A percentile compares a stretch with the other conserved stretches of the same genome.
Evolutionary conservation across 495 filamentous ascomycete genomes (phyloP).

Genomic region (Talaromyces liani): DNA sequence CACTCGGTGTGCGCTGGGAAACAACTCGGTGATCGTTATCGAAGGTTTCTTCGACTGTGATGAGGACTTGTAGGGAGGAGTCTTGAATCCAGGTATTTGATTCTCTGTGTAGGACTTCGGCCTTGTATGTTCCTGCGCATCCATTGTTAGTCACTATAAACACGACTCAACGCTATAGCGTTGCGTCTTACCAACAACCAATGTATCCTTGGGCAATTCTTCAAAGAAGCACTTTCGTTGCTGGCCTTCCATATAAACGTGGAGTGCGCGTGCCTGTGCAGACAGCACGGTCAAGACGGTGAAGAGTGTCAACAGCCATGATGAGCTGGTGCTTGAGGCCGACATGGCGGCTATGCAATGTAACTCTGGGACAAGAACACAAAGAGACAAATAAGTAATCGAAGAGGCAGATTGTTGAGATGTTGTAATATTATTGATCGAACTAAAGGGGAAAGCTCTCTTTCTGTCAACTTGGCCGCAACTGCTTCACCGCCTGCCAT

Average conservation of each 20-base stretch:
- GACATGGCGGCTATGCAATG: conserved; percentile 17
- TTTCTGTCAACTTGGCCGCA: conserved; percentile 9
- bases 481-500: conserved; percentile 3
- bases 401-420: neutral
- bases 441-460: conserved; percentile 4
- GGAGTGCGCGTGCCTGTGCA: conserved; percentile 67
- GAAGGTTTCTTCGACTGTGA: conserved; percentile 93
- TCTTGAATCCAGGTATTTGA: conserved; percentile 57
- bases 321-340: conserved; percentile 25
- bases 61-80: conserved; percentile 69
- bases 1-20: conserved; percentile 64
- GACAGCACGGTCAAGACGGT: conserved; percentile 30
- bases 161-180: neutral
- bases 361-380: neutral
- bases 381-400: neutral
- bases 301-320: conserved; percentile 36
- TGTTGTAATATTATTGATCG: conserved; percentile 4
- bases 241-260: conserved; percentile 90
- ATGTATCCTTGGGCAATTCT: conserved; percentile 94
- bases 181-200: conserved; percentile 68
- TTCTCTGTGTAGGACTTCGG: conserved; percentile 62
- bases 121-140: conserved; percentile 67
- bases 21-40: conserved; percentile 98
- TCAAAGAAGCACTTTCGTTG: conserved; percentile 82
- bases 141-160: neutral